Base-by-base conservation (phyloP, 208 protist genomes). In the Trypanosoma rangeli region DNA sequence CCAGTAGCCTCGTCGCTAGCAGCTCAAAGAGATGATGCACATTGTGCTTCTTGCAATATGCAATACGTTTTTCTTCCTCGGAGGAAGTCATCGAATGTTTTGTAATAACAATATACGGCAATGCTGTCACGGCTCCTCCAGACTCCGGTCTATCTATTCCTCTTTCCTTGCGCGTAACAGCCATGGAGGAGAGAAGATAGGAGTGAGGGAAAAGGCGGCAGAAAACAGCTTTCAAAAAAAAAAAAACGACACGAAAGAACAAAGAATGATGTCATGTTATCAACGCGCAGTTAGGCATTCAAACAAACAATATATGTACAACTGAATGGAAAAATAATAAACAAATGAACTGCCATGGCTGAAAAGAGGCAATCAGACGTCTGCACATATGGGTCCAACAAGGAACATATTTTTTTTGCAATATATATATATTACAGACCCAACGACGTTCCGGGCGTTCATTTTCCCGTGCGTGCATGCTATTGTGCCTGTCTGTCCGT, bases 11-110 rank as follows among this genome's bases (percentile, higher is more conserved):
- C 18, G 88, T 92, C 31, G 93, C 93, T 50, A 97, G 78, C 5
- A 94, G 81, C 76, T 97, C 93, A 71, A 97, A 93, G 39, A 97
- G 74, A 73, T 95, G 90, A 68, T 97, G 93, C 9, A 97, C 89
- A 61, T 97, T 93, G 77, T 95, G 87, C 70, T 82, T 5, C 64
- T 90, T 92, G 71, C 90, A 93, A 79, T 96, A 97, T 1, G 71
- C 78, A 37, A 93, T 78, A 31, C 92, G 87, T 26, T 85, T 62
- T 60, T 86, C 80, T 10, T 95, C 84, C 59, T 96, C 90, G 29
- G 77, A 82, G 76, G 86, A 57, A 20, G 22, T 53, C 64, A 70
- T 76, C 42, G 3, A 15, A 33, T 44, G 33, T 15, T 62, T 48
- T 46, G 0, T 55, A 18, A 18, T 58, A 18, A 37, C 33, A 2